These are phyloP conservation scores for Adansonia madagascariensis DNA, from an alignment of 441 rosid genomes.

Conservation along the genomic window DNA sequence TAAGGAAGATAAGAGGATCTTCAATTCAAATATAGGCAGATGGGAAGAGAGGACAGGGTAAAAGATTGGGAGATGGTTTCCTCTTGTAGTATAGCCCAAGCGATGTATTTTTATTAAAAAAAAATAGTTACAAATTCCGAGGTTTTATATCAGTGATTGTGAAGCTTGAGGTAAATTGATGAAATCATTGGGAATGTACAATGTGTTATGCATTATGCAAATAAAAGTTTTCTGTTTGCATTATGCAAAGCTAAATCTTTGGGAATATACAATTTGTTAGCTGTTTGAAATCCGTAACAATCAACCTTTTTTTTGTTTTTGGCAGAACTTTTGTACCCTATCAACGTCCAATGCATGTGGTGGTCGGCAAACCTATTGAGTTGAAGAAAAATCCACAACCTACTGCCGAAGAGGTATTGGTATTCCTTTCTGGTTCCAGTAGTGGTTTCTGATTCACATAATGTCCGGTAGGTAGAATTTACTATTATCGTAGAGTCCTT, in stretches of 20 bases:
- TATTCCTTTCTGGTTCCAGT: neutral
- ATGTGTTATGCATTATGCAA: no score
- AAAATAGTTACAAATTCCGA: neutral
- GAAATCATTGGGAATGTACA: neutral
- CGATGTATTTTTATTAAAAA: neutral
- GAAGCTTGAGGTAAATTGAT: neutral
- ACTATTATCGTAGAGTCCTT: neutral
- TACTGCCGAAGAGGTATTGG: conserved; percentile 37
- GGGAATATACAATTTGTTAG: neutral
- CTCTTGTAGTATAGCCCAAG: neutral
- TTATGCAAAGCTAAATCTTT: neutral
- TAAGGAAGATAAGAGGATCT: neutral
- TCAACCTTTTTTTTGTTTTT: neutral
- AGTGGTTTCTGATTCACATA: neutral
- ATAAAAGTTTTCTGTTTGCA: neutral
- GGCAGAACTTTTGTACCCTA: conserved; percentile 12
- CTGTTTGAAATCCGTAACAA: neutral
- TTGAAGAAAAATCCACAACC: conserved; percentile 69
- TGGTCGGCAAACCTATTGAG: conserved; percentile 88
- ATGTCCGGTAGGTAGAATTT: neutral
- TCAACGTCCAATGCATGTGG: conserved; percentile 75
- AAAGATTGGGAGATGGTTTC: neutral
- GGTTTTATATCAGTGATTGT: neutral
- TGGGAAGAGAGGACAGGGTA: neutral
- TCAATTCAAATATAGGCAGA: neutral